These are phyloP conservation scores for Ophiocytium majus DNA, from an alignment of 352 stramenopile genomes.

Conservation along the genomic window DNA sequence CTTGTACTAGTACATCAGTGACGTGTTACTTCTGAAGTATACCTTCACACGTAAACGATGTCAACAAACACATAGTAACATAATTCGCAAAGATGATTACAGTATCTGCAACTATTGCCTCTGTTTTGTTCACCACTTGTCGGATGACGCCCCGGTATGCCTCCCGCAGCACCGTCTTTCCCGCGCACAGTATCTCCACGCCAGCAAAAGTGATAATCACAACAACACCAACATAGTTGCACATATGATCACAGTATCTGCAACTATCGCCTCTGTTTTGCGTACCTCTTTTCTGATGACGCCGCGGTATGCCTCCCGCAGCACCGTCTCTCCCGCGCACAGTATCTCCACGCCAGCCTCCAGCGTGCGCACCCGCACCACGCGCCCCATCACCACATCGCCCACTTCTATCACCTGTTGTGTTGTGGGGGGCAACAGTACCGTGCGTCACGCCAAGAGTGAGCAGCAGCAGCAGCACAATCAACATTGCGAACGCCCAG, in stretches of 20 bases:
- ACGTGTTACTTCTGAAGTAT: too few relatives aligned
- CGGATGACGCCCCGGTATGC: conserved; percentile 54
- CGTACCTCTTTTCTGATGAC: conserved; percentile 58
- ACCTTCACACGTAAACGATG: too few relatives aligned
- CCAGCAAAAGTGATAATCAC: too few relatives aligned
- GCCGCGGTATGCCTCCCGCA: conserved; percentile 52
- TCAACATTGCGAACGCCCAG: background rate
- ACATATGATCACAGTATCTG: background rate
- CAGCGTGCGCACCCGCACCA: conserved; percentile 40
- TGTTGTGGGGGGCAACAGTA: conserved; percentile 25
- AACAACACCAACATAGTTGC: too few relatives aligned
- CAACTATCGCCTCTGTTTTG: background rate
- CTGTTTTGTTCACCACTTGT: conserved; percentile 56
- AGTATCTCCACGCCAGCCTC: conserved; percentile 55
- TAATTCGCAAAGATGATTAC: too few relatives aligned
- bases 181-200: conserved; percentile 55
- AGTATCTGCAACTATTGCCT: too few relatives aligned
- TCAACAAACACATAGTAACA: too few relatives aligned
- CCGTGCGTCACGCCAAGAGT: conserved; percentile 36
- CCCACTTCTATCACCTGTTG: conserved; percentile 55
- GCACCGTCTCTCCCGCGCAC: conserved; percentile 46
- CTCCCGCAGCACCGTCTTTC: conserved; percentile 51
- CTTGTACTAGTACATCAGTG: too few relatives aligned
- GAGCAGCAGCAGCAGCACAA: background rate
- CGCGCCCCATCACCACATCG: conserved; percentile 48